Conservation (phyloP, 2,329 filamentous ascomycete species). For the Fusarium pininemorale region DNA sequence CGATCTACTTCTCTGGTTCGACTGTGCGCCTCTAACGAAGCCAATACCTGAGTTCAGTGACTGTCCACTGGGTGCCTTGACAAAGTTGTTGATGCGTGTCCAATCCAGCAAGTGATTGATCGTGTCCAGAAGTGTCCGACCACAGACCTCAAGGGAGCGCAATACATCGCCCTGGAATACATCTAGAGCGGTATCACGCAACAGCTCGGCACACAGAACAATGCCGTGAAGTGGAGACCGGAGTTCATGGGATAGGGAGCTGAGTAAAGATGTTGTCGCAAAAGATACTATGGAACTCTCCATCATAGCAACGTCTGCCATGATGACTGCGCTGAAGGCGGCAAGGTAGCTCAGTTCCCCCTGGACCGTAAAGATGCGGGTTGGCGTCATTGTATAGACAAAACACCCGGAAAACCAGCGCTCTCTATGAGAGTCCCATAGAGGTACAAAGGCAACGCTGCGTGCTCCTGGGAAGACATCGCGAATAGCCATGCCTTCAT, state of each 20-base stretch:
- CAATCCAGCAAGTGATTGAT: slow-evolving; percentile 64
- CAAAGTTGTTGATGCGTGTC: slow-evolving; percentile 61
- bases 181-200: slow-evolving; percentile 59
- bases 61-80: slow-evolving; percentile 3
- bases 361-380: slow-evolving; percentile 55
- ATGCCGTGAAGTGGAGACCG: slow-evolving; percentile 70
- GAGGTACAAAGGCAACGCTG: slow-evolving; percentile 57
- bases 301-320: slow-evolving; percentile 64
- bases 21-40: background rate
- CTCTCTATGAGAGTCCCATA: slow-evolving; percentile 57
- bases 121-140: slow-evolving; percentile 61
- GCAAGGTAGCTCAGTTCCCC: slow-evolving; percentile 61
- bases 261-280: slow-evolving; percentile 67
- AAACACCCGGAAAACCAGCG: slow-evolving; percentile 61
- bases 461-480: slow-evolving; percentile 54
- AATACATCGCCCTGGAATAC: slow-evolving; percentile 58
- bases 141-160: slow-evolving; percentile 60
- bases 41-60: background rate
- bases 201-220: slow-evolving; percentile 61
- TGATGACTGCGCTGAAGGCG: slow-evolving; percentile 63
- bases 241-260: slow-evolving; percentile 69
- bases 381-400: slow-evolving; percentile 56
- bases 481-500: slow-evolving; percentile 41
- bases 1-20: background rate
- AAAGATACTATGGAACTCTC: slow-evolving; percentile 49